These are phyloP conservation scores for Chenopodium formosanum DNA, from an alignment of 148 eudicot genomes.

Conservation along the genomic window DNA sequence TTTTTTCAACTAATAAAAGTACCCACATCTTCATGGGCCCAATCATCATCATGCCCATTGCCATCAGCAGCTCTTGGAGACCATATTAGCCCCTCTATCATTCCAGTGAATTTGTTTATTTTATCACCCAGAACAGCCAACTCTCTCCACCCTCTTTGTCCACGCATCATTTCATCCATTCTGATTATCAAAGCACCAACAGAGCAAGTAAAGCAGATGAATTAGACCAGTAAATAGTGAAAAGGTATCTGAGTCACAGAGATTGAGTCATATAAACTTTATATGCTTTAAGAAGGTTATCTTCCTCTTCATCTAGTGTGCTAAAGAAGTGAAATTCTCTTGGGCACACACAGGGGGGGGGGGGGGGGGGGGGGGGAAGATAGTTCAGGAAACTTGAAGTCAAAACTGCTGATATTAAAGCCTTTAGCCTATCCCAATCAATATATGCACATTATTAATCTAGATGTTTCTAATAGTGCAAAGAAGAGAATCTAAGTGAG, in stretches of 20 bases:
- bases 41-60: constrained; percentile 66
- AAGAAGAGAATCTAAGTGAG: not conserved
- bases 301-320: not conserved
- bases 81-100: constrained; percentile 98
- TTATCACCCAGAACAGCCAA: constrained; percentile 90
- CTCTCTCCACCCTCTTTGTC: constrained; percentile 99
- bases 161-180: constrained; percentile 99
- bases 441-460: not conserved
- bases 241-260: not conserved
- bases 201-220: not conserved
- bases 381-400: too few relatives aligned
- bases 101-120: constrained; percentile 88
- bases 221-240: not conserved
- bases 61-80: constrained; percentile 80
- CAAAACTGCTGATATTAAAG: not conserved
- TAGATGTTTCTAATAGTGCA: not conserved
- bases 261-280: not conserved
- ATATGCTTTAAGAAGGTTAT: not conserved
- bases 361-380: not conserved
- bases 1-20: constrained; percentile 1
- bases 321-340: not conserved
- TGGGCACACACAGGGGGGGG: not conserved
- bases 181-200: constrained; percentile 35
- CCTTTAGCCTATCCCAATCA: not conserved
- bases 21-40: constrained; percentile 93